A percentile compares a stretch with the other conserved stretches of the same genome.
Conservation (phyloP, 371 early-diverging fungal genomes). For the Lichtheimia ramosa region DNA sequence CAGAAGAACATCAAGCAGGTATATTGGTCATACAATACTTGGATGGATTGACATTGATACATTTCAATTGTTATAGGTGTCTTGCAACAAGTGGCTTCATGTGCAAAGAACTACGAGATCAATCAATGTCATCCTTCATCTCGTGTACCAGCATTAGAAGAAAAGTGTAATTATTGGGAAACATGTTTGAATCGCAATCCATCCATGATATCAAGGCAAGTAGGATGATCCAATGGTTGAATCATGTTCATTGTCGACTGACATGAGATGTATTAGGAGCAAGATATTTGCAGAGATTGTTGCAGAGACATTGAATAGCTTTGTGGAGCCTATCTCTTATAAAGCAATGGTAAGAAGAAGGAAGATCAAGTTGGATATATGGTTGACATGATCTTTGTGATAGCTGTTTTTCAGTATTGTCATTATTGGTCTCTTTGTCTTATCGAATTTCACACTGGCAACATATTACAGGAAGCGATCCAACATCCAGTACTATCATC, state of each 20-base stretch:
- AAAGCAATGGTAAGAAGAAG: conserved; percentile 66
- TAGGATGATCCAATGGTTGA: too few relatives aligned
- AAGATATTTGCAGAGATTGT: conserved; percentile 78
- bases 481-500: too few relatives aligned
- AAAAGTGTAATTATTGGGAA: conserved; percentile 78
- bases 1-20: conserved; percentile 64
- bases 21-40: background rate
- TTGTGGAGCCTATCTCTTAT: conserved; percentile 79
- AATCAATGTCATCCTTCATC: conserved; percentile 75
- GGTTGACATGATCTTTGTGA: too few relatives aligned
- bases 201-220: conserved; percentile 60
- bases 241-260: background rate
- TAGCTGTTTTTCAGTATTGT: conserved; percentile 8
- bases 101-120: conserved; percentile 66
- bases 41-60: too few relatives aligned
- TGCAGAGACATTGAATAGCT: conserved; percentile 78
- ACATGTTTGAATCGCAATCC: conserved; percentile 77
- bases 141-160: conserved; percentile 81
- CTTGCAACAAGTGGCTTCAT: conserved; percentile 32
- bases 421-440: conserved; percentile 1
- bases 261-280: conserved; percentile 26
- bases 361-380: background rate
- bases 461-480: too few relatives aligned
- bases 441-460: background rate
- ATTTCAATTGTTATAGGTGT: background rate